phyloP scores from a whole-genome alignment of 257 asterid genomes.

The Plantago major region DNA sequence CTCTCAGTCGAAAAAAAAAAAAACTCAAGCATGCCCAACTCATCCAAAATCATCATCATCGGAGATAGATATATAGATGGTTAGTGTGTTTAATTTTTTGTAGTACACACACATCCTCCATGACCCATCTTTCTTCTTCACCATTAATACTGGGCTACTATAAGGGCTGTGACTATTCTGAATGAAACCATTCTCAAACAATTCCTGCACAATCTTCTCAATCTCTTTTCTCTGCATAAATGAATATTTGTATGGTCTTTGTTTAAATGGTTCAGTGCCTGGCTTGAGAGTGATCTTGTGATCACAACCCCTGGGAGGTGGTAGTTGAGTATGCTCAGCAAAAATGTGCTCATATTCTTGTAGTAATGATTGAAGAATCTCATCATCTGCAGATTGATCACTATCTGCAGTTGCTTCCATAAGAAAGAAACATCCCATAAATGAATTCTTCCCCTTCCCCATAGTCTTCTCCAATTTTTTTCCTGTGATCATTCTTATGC shows the following conservation, averaged over 20 bases:
- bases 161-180: not conserved
- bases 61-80: slow-evolving; percentile 4
- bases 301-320: not conserved
- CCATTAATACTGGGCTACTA: not conserved
- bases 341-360: too few species aligned
- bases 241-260: not conserved
- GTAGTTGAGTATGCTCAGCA: not conserved
- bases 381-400: too few species aligned
- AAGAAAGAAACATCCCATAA: not conserved
- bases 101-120: not conserved
- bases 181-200: not conserved
- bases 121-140: slow-evolving; percentile 3
- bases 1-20: too few species aligned
- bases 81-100: slow-evolving; percentile 1
- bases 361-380: too few species aligned
- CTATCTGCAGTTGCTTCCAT: not conserved
- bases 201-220: not conserved
- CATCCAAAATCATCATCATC: slow-evolving; percentile 10
- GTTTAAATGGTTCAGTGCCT: not conserved
- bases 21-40: not conserved
- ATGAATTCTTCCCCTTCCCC: not conserved
- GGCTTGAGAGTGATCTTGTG: not conserved
- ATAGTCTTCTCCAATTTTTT: not conserved
- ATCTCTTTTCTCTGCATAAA: slow-evolving; percentile 3
- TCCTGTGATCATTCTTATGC: not conserved